A percentile compares a stretch with the other conserved stretches of the same genome.
These are phyloP conservation scores for Umbelopsis sp. DNA, from an alignment of 192 early-diverging fungal genomes.

Conservation along the genomic window DNA sequence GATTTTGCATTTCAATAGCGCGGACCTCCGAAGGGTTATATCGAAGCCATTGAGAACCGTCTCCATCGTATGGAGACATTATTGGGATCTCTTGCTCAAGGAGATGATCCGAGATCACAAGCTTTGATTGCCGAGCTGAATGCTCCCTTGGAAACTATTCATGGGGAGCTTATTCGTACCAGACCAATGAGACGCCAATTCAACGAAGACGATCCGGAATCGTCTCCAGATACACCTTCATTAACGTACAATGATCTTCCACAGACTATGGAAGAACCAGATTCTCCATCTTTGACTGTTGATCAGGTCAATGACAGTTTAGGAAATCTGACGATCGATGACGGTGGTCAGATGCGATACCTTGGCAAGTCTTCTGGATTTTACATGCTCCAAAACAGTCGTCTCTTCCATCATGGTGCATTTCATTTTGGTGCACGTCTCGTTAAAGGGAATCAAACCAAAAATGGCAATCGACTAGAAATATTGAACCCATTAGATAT, in stretches of 20 bases:
- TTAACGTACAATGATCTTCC: conserved; percentile 23
- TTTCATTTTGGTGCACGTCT: conserved; percentile 34
- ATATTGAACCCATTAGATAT: conserved; percentile 50
- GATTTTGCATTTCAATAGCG: conserved; percentile 46
- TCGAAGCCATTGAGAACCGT: conserved; percentile 81
- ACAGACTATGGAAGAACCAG: conserved; percentile 9
- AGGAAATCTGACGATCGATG: conserved; percentile 68
- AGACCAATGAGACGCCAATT: conserved; percentile 25
- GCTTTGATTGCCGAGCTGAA: conserved; percentile 36
- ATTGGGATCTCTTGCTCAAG: conserved; percentile 58
- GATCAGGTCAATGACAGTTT: conserved; percentile 53
- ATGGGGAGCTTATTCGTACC: conserved; percentile 35
- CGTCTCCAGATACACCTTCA: conserved; percentile 24
- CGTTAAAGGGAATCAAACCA: conserved; percentile 37
- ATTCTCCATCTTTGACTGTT: not conserved
- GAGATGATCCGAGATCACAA: conserved; percentile 47
- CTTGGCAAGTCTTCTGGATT: conserved; percentile 77
- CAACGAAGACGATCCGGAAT: conserved; percentile 13
- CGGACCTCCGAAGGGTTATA: conserved; percentile 86
- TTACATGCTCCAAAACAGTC: conserved; percentile 68
- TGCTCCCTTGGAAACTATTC: conserved; percentile 40
- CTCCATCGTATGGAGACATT: conserved; percentile 72
- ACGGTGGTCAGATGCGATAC: conserved; percentile 71
- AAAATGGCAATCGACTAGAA: conserved; percentile 33
- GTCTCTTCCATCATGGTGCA: conserved; percentile 48